Conservation (phyloP, 169 alveolate genomes). For the Besnoitia besnoiti region DNA sequence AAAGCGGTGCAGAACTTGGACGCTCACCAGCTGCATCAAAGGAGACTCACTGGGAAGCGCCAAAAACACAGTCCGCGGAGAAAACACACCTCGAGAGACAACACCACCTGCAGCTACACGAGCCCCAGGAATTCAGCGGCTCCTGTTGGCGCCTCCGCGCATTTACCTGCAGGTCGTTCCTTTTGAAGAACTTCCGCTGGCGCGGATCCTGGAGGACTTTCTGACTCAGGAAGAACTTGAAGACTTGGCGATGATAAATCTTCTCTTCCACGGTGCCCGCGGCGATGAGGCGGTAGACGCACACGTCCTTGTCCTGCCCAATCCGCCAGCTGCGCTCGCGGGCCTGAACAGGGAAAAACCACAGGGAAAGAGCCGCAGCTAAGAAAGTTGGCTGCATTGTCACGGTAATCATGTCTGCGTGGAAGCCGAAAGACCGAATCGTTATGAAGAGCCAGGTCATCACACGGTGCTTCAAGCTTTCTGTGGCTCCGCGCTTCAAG, state of each 20-base stretch:
- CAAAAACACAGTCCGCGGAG: neutral
- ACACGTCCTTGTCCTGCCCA: conserved; percentile 88
- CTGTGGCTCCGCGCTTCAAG: too few species aligned
- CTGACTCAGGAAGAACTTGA: conserved; percentile 79
- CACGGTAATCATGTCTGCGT: too few species aligned
- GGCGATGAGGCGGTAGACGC: conserved; percentile 84
- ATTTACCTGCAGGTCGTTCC: conserved; percentile 69
- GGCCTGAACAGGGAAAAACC: conserved; percentile 72
- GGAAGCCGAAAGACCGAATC: too few species aligned
- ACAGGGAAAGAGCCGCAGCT: neutral
- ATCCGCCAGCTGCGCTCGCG: conserved; percentile 89
- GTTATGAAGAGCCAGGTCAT: too few species aligned
- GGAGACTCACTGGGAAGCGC: neutral
- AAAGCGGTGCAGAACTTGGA: too few species aligned
- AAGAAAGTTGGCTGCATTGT: too few species aligned
- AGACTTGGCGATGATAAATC: conserved; percentile 80
- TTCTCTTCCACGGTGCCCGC: conserved; percentile 83
- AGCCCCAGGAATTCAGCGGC: too few species aligned
- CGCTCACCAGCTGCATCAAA: too few species aligned
- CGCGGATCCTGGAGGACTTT: conserved; percentile 75
- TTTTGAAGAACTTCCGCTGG: conserved; percentile 72
- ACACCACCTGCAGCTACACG: too few species aligned
- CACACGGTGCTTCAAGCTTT: too few species aligned
- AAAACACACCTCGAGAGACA: too few species aligned
- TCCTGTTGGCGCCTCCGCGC: too few species aligned